Evolutionary conservation across 73 alveolate genomes (phyloP), one percentile per base, ranked within the genome.

Genomic region (Stentor coeruleus): DNA sequence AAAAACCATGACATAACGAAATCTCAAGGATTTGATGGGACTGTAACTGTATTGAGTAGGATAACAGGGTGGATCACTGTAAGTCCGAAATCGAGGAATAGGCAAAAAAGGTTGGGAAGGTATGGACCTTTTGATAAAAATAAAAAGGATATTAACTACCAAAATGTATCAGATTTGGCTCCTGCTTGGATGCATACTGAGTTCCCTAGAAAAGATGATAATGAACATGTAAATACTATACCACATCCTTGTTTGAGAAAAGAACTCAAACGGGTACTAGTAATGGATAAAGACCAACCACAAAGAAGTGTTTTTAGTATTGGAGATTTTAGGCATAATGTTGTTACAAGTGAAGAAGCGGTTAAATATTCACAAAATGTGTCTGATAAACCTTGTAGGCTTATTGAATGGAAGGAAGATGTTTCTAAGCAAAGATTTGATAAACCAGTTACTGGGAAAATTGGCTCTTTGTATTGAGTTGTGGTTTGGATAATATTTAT

Each of bases 311-410:
- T 86, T 6, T 90, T 83, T 38, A 79, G 89, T 81, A 3, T 74
- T 66, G 93, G 93, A 15, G 83, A 82, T 39, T 87, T 83, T 59
- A 90, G 96, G 74, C 96, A 90, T 41, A 90, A 90, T 49, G 96
- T 90, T 2, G 55, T 58, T 4, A 35, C 87, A 28, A 74, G 66
- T 41, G 89, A 90, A 33, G 39, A 59, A 28, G 91, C 92, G 2
- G 83, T 81, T 31, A 49, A 20, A 59, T 36, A 58, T 58, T 72
- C 26, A 4, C 31, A 20, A 20, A 72, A 59, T 30, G 88, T 84
- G 38, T n/a, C 80, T 6, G n/a, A 74, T 3, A 59, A 74, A 2
- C 40, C 87, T 1, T 42, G 28, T 3, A 42, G 90, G 39, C 36
- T 84, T 59, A 28, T 84, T 59, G 86, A 84, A 58, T 84, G 90